Conservation (phyloP, 179 eudicot genomes). For the Drosera spatulata region DNA sequence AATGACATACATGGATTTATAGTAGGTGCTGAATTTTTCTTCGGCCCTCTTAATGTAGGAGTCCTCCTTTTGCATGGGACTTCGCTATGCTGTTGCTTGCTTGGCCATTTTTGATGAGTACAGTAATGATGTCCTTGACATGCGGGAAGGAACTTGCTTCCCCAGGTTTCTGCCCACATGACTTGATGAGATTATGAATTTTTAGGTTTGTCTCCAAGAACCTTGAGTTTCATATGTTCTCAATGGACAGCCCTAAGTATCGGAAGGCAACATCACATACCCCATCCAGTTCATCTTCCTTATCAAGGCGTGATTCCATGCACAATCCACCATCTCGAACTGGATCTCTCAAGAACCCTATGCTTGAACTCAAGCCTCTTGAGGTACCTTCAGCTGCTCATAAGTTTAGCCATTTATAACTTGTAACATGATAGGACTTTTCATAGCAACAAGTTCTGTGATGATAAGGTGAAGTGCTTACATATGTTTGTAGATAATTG, state of each 20-base stretch:
- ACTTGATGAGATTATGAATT: neutral
- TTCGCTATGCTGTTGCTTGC: constrained; percentile 61
- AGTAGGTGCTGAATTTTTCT: neutral
- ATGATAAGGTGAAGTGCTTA: too few relatives aligned
- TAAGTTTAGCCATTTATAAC: neutral
- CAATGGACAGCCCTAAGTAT: constrained; percentile 51
- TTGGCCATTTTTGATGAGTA: constrained; percentile 85
- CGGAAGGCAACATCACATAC: constrained; percentile 25
- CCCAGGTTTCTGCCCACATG: constrained; percentile 38
- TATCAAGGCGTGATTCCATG: constrained; percentile 45
- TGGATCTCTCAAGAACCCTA: constrained; percentile 34
- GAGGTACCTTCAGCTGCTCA: constrained; percentile 34
- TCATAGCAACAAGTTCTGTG: too few relatives aligned
- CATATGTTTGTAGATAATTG: too few relatives aligned
- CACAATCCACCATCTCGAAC: constrained; percentile 40
- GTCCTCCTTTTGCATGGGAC: constrained; percentile 69
- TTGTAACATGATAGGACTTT: neutral
- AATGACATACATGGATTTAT: too few relatives aligned
- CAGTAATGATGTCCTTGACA: constrained; percentile 81
- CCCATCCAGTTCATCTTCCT: constrained; percentile 29
- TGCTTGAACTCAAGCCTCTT: constrained; percentile 64
- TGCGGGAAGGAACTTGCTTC: constrained; percentile 91
- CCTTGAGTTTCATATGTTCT: neutral
- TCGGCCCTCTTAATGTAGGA: constrained; percentile 37
- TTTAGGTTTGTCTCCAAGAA: too few relatives aligned